Base-by-base conservation (phyloP, 2,329 filamentous ascomycete species). In the Fusarium algeriense region DNA sequence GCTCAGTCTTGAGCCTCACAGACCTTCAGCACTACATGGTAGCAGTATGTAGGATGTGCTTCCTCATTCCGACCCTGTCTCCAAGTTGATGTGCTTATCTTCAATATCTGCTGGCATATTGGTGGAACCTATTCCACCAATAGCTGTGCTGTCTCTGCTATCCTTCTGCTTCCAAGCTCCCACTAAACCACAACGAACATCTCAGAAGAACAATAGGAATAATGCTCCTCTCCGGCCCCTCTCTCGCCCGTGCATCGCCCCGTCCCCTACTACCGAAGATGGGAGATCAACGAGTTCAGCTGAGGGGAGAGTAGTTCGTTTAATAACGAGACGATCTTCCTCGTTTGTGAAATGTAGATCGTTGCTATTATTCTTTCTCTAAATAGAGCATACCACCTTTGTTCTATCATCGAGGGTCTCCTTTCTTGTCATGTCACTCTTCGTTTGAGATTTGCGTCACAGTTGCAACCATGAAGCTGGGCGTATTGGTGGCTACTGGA, bases 391-490 rank as follows among this genome's bases (percentile, higher is more conserved):
- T 46, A 64, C 52, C 37, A 14, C 13, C 13, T 45, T 44, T 38
- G 7, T 37, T 52, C 26, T 46, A 34, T 45, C 32, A 26, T 35
- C 49, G 35, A 59, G 35, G 30, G 50, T 32, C 9, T 43, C 52
- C 23, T 28, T 44, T 46, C 20, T 52, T 26, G 50, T 35, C 20
- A 41, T 23, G 20, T 20, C 32, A 11, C 53, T 20, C 19, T n/a
- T 23, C 30, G 20, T 38, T 30, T 41, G 28, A 38, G 19, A 23
- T 35, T 50, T 45, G 34, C 43, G 38, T 35, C 50, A 35, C 32
- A 26, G 28, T 30, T 43, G 11, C 35, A 65, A 50, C n/a, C 44
- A 71, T 71, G 69, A 72, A 62, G 66, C 59, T 72, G 15, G 52
- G 64, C 54, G 67, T 37, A 23, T 23, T 23, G 23, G 23, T 71